Conservation (phyloP, 2,329 filamentous ascomycete species). For the Cercospora berteroae region DNA sequence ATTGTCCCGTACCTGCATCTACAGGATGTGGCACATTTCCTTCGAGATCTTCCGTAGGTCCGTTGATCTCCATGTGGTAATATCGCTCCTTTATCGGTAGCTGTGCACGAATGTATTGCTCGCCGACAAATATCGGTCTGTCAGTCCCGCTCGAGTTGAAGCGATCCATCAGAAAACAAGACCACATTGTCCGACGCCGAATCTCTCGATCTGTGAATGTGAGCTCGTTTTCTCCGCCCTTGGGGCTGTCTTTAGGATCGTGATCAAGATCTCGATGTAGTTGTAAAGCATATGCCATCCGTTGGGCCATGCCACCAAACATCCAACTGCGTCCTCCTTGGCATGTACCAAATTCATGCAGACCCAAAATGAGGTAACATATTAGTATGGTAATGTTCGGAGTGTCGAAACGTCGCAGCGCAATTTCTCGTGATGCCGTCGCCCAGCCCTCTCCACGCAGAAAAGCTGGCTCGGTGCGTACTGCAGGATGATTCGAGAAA, state of each 20-base stretch:
- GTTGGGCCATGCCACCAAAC: slow-evolving; percentile 86
- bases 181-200: slow-evolving; percentile 92
- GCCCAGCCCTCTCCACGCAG: slow-evolving; percentile 91
- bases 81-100: slow-evolving; percentile 86
- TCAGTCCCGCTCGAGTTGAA: slow-evolving; percentile 97
- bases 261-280: slow-evolving; percentile 87
- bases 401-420: slow-evolving; percentile 83
- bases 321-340: slow-evolving; percentile 96
- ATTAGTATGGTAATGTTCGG: slow-evolving; percentile 96
- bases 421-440: slow-evolving; percentile 78
- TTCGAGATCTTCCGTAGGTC: slow-evolving; percentile 77
- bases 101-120: slow-evolving; percentile 84
- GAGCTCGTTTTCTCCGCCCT: slow-evolving; percentile 31
- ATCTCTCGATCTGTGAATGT: slow-evolving; percentile 95
- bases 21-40: slow-evolving; percentile 66
- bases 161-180: slow-evolving; percentile 94
- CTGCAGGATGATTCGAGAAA: slow-evolving; percentile 83
- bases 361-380: slow-evolving; percentile 79
- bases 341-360: slow-evolving; percentile 96
- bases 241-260: slow-evolving; percentile 44
- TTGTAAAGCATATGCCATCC: slow-evolving; percentile 95
- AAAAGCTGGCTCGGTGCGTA: slow-evolving; percentile 75
- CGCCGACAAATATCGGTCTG: slow-evolving; percentile 83
- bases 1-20: slow-evolving; percentile 61
- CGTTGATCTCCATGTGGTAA: slow-evolving; percentile 88